Evolutionary conservation across 2,329 filamentous ascomycete species (phyloP), one percentile per base, ranked within the genome.

Genomic region (Chrysoporthe austroafricana): DNA sequence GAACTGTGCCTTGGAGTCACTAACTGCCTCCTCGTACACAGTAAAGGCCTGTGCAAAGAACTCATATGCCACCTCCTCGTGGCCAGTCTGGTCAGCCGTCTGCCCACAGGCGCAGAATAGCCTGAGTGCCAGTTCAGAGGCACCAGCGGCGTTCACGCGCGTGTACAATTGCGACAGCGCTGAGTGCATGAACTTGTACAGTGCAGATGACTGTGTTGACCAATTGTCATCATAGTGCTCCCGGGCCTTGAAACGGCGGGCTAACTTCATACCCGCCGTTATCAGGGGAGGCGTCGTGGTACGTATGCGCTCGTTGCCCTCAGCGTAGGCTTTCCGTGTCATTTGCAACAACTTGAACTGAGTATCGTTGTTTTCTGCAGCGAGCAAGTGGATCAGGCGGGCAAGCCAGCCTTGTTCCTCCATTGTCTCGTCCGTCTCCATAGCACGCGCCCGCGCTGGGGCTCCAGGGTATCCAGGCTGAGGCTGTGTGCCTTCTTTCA

Each of bases 41-140:
- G 95, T 98, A 74, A 99, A 99, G 0, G 96, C 95, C 79, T 99
- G 96, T 0, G 96, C 96, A 74, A 97, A 98, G 82, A 96, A 99
- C 77, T 99, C 96, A 78, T 99, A 99, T 13, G 94, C 92, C 54
- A 97, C 93, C 80, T 99, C 96, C 77, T 99, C 95, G 73, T 97
- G 96, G 2, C 91, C 92, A 13, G 90, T 93, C 78, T 96, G 90
- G 74, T 97, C 94, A 13, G 96, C 94, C 43, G 96, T 91, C 81
- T 97, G 94, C 32, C 96, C 96, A 75, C 94, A 96, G 54, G 92
- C 90, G 73, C 96, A 91, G 77, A 98, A 99, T 18, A 98, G 84
- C 2, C 96, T 91, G 61, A 99, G 85, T 0, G 93, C 90, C 26
- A 99, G 86, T 76, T 99, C 96, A 0, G 95, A 93, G 14, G 93